Evolutionary conservation across 495 filamentous ascomycete genomes (phyloP).

Genomic region (Neurospora hispaniola): DNA sequence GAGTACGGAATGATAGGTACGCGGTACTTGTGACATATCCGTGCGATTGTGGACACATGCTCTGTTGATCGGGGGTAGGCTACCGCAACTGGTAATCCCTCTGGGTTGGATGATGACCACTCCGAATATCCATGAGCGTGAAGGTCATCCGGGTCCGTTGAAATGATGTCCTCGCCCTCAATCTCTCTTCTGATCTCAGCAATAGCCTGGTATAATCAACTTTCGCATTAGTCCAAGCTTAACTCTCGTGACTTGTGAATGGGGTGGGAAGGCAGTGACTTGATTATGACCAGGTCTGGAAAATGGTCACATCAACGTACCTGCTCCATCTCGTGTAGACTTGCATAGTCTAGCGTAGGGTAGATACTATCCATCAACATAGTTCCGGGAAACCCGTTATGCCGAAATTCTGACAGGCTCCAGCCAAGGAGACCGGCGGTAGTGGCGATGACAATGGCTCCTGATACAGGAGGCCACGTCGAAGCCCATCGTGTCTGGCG

Average conservation of each 20-base stretch:
- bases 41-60: constrained; percentile 70
- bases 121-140: constrained; percentile 76
- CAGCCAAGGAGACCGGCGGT: constrained; percentile 33
- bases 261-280: background rate
- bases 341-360: constrained; percentile 35
- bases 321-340: constrained; percentile 36
- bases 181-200: constrained; percentile 54
- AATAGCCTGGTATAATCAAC: constrained; percentile 11
- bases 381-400: constrained; percentile 18
- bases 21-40: constrained; percentile 69
- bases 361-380: constrained; percentile 31
- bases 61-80: constrained; percentile 68
- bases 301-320: constrained; percentile 25
- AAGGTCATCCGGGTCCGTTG: constrained; percentile 74
- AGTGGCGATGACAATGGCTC: constrained; percentile 29
- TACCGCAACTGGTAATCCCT: constrained; percentile 68
- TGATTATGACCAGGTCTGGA: background rate
- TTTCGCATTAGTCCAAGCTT: background rate
- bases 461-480: constrained; percentile 19
- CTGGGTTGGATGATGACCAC: constrained; percentile 77
- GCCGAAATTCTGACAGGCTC: constrained; percentile 22
- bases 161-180: constrained; percentile 55
- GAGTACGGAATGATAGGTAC: constrained; percentile 86
- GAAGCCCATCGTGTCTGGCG: constrained; percentile 10
- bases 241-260: background rate